Evolutionary conservation across 257 asterid species (phyloP).

Genomic region (Asclepias syriaca): DNA sequence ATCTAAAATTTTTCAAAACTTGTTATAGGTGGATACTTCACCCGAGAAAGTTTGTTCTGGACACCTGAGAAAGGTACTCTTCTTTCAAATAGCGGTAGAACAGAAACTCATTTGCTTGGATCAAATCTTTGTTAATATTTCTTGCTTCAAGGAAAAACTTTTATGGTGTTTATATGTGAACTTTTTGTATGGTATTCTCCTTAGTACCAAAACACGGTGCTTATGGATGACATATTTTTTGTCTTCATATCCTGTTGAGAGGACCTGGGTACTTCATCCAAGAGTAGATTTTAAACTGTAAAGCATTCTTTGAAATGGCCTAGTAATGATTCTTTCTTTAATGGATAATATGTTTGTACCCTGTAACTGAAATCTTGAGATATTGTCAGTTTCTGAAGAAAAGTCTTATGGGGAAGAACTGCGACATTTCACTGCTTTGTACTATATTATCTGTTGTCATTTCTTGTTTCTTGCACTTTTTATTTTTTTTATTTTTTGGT

Average conservation of each 20-base stretch:
- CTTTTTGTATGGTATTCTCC: background rate
- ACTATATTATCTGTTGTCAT: background rate
- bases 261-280: background rate
- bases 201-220: background rate
- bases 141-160: constrained; percentile 1
- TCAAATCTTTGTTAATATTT: background rate
- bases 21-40: constrained; percentile 58
- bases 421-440: background rate
- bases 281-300: background rate
- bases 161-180: background rate
- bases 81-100: constrained; percentile 4
- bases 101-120: background rate
- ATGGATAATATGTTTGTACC: background rate
- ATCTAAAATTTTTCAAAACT: constrained; percentile 12
- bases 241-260: background rate
- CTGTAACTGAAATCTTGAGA: background rate
- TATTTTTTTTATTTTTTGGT: background rate
- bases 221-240: background rate
- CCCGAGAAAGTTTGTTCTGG: constrained; percentile 39
- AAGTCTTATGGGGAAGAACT: background rate
- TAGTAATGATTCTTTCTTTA: background rate
- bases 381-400: background rate
- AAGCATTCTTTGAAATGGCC: background rate
- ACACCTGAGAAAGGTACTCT: constrained; percentile 58
- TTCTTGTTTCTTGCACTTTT: background rate